Percentiles rank a stretch among this genome's conserved stretches.
Conservation (phyloP, 1,284 basidiomycete species). For the Sparassis latifolia region DNA sequence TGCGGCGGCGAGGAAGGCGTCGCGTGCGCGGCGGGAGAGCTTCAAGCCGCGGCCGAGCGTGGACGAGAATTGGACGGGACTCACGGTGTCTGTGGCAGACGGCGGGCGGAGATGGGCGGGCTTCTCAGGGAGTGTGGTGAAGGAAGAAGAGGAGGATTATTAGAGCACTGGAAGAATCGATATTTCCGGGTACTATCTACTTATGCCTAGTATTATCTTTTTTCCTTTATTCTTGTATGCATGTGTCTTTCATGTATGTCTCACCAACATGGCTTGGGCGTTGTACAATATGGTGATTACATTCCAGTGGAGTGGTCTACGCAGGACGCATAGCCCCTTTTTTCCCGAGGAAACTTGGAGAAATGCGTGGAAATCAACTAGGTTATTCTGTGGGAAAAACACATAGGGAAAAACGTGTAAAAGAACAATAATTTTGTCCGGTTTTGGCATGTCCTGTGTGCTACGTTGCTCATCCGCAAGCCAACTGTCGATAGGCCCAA, state of each 20-base stretch:
- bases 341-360: no score
- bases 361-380: no score
- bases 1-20: conserved; percentile 36
- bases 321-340: no score
- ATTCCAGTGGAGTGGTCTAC: no score
- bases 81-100: conserved; percentile 5
- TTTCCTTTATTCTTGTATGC: no score
- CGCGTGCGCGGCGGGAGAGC: conserved; percentile 56
- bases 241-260: background rate
- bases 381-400: no score
- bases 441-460: no score
- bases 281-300: background rate
- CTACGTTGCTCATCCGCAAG: no score
- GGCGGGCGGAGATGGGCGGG: conserved; percentile 22
- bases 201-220: background rate
- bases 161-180: conserved; percentile 1
- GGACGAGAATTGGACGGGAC: conserved; percentile 31
- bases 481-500: no score
- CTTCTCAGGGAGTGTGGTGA: conserved; percentile 22
- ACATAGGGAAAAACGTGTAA: no score
- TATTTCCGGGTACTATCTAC: background rate
- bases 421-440: no score
- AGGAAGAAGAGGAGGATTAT: conserved; percentile 32
- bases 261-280: background rate
- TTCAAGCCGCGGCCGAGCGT: conserved; percentile 71